Conservation (phyloP, 345 rosid genomes). For the Bruguiera gymnorhiza region DNA sequence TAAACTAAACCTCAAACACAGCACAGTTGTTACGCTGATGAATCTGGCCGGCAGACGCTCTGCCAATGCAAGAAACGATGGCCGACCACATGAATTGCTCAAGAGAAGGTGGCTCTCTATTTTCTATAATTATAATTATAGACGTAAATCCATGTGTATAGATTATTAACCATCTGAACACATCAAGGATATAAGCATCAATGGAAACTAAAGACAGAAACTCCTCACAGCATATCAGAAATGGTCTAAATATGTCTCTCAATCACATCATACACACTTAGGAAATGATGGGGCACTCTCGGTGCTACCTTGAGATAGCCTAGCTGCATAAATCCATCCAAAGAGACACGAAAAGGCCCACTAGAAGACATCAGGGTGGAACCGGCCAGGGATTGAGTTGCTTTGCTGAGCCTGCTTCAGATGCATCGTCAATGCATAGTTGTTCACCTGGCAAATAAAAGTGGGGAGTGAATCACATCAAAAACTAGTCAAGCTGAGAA, state of each 20-base stretch:
- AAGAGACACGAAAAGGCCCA: background rate
- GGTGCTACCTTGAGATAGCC: background rate
- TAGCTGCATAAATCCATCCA: background rate
- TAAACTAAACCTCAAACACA: too few relatives aligned
- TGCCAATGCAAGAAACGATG: too few relatives aligned
- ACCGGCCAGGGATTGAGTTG: slow-evolving; percentile 52
- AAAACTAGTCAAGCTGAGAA: too few relatives aligned
- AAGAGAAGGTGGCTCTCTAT: too few relatives aligned
- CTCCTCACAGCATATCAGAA: background rate
- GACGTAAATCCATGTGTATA: background rate
- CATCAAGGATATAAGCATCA: slow-evolving; percentile 1
- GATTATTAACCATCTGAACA: slow-evolving; percentile 1
- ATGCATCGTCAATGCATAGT: slow-evolving; percentile 73
- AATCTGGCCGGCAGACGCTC: too few relatives aligned
- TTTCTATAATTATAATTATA: background rate
- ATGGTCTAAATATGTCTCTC: background rate
- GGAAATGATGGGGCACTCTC: background rate
- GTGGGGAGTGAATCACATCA: background rate
- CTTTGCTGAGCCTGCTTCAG: slow-evolving; percentile 39
- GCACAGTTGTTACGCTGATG: too few relatives aligned
- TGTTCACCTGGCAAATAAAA: slow-evolving; percentile 45
- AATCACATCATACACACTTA: background rate
- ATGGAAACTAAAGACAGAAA: background rate
- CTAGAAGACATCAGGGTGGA: slow-evolving; percentile 79
- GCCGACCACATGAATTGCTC: too few relatives aligned